phyloP scores from a whole-genome alignment of 495 filamentous ascomycete species.

The Viridothelium virens region DNA sequence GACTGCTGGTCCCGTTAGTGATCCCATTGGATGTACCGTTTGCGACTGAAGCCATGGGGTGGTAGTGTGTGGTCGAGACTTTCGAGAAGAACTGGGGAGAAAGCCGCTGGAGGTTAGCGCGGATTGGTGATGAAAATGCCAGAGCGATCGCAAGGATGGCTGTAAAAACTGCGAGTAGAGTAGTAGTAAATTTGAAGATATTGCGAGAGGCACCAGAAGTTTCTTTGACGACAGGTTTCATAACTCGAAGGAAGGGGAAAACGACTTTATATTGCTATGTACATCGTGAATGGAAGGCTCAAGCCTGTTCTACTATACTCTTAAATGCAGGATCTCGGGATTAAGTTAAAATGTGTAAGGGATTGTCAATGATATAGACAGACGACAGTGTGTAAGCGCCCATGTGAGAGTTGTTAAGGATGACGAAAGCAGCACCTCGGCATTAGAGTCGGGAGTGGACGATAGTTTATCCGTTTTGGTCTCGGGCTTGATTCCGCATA shows the following conservation, averaged over 20 bases:
- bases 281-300: neutral
- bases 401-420: neutral
- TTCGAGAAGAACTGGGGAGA: slow-evolving; percentile 18
- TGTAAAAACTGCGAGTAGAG: slow-evolving; percentile 16
- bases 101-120: slow-evolving; percentile 20
- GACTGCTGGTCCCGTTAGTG: slow-evolving; percentile 15
- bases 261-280: neutral
- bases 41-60: slow-evolving; percentile 27
- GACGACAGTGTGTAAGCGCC: neutral
- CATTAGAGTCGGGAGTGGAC: neutral
- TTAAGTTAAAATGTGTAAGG: slow-evolving; percentile 2
- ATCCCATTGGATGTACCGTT: slow-evolving; percentile 22
- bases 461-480: neutral
- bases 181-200: neutral
- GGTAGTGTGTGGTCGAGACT: slow-evolving; percentile 13
- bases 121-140: slow-evolving; percentile 31
- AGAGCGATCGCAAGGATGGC: slow-evolving; percentile 31
- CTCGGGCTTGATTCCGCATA: neutral
- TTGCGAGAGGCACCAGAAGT: neutral
- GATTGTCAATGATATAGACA: neutral
- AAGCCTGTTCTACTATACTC: neutral
- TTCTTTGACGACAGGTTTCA: neutral
- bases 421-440: neutral
- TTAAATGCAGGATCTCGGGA: neutral
- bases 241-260: neutral